Conservation (phyloP, 495 filamentous ascomycete species). For the Daldinia decipiens region DNA sequence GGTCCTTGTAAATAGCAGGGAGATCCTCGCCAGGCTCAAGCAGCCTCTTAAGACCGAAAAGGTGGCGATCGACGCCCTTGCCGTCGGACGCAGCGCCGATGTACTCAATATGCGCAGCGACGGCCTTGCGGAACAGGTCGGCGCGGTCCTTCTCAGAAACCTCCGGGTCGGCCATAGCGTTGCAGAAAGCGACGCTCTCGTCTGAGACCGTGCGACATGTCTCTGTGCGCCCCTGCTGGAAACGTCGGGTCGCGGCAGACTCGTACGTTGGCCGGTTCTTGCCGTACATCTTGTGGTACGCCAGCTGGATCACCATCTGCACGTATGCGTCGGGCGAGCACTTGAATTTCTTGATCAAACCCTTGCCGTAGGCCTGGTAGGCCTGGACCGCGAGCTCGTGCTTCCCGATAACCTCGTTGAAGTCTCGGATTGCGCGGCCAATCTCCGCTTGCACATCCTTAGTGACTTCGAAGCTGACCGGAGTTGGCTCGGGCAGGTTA, state of each 20-base stretch:
- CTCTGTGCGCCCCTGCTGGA: conserved; percentile 96
- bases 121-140: conserved; percentile 80
- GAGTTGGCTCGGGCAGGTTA: conserved; percentile 80
- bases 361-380: conserved; percentile 98
- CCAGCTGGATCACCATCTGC: conserved; percentile 98
- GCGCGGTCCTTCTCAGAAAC: conserved; percentile 70
- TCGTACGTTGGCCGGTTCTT: conserved; percentile 98
- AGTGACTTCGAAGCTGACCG: conserved; percentile 80
- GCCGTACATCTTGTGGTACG: conserved; percentile 99
- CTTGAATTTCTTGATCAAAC: conserved; percentile 99
- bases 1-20: conserved; percentile 86
- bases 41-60: conserved; percentile 95
- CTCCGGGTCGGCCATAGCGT: conserved; percentile 76
- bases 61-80: conserved; percentile 93
- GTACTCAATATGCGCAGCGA: conserved; percentile 87
- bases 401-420: conserved; percentile 78
- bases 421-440: conserved; percentile 77
- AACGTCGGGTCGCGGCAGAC: conserved; percentile 91
- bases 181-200: conserved; percentile 91
- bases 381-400: conserved; percentile 95
- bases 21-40: conserved; percentile 82
- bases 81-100: conserved; percentile 89
- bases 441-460: conserved; percentile 78
- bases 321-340: conserved; percentile 98
- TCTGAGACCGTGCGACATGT: conserved; percentile 93